A percentile compares a stretch with the other conserved stretches of the same genome.
Conservation (phyloP, 768 basidiomycete genomes). For the Lanmaoa rubissima region DNA sequence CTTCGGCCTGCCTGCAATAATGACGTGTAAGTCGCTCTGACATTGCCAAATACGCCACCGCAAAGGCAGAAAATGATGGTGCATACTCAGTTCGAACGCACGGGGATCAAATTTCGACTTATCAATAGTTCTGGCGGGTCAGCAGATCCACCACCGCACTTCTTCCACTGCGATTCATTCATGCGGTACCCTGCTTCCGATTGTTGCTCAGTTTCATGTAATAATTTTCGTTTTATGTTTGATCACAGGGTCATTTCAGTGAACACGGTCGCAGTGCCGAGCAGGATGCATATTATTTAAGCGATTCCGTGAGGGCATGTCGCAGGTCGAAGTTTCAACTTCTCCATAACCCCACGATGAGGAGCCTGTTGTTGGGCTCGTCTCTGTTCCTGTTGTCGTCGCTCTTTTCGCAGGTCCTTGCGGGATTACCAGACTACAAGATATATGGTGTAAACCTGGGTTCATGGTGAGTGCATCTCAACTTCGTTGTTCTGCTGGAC, state of each 20-base stretch:
- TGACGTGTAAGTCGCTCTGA: not conserved
- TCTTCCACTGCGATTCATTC: not conserved
- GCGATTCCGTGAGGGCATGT: not conserved
- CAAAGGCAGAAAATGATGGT: too few relatives aligned
- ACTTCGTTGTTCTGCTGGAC: not conserved
- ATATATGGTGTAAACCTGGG: constrained; percentile 75
- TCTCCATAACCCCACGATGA: constrained; percentile 19
- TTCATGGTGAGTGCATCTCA: constrained; percentile 46
- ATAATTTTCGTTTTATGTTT: not conserved
- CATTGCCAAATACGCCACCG: not conserved
- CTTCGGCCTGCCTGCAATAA: not conserved
- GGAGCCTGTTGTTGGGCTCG: constrained; percentile 8
- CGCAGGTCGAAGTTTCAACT: not conserved
- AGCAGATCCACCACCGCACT: constrained; percentile 1
- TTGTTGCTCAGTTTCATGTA: not conserved
- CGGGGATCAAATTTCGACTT: not conserved
- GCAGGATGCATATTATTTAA: constrained; percentile 6
- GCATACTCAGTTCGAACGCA: not conserved
- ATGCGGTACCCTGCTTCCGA: not conserved
- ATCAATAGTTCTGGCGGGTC: not conserved
- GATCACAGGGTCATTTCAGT: constrained; percentile 3
- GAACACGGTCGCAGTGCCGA: not conserved
- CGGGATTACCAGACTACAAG: constrained; percentile 35
- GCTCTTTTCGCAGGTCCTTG: constrained; percentile 19
- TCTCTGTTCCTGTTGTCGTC: constrained; percentile 15